phyloP scores from a whole-genome alignment of 305 asterid species.

The Striga hermonthica region DNA sequence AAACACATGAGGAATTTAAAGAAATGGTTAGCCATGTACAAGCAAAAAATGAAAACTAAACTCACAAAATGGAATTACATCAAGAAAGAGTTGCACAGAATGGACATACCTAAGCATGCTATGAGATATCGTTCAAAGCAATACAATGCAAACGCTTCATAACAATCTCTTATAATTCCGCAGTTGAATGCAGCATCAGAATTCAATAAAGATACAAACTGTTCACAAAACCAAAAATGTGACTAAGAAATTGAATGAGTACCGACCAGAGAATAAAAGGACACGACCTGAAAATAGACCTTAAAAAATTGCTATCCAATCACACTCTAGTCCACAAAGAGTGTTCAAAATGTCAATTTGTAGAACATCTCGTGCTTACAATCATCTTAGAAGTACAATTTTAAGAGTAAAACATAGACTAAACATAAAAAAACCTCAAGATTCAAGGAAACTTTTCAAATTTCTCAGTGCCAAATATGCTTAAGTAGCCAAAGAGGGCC shows the following conservation, averaged over 20 bases:
- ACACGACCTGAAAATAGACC: too few species aligned
- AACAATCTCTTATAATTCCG: slow-evolving; percentile 87
- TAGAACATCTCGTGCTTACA: neutral
- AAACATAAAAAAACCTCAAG: too few species aligned
- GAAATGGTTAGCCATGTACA: neutral
- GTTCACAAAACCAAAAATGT: slow-evolving; percentile 34
- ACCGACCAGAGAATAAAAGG: slow-evolving; percentile 21
- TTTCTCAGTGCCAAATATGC: neutral
- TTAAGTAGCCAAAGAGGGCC: slow-evolving; percentile 3
- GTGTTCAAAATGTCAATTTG: slow-evolving; percentile 1
- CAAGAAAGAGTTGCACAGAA: slow-evolving; percentile 18
- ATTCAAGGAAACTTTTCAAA: too few species aligned
- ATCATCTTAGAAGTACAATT: too few species aligned
- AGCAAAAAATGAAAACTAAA: neutral
- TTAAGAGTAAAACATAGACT: too few species aligned
- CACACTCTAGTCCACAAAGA: neutral
- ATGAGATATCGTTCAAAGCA: slow-evolving; percentile 98
- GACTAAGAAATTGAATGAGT: slow-evolving; percentile 14
- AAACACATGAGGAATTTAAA: neutral
- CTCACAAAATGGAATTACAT: slow-evolving; percentile 24
- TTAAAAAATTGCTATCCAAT: neutral
- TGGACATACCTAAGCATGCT: slow-evolving; percentile 86
- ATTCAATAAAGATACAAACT: slow-evolving; percentile 78
- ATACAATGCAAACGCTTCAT: slow-evolving; percentile 95
- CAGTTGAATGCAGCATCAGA: slow-evolving; percentile 77